Base-by-base conservation (phyloP, 2,329 filamentous ascomycete genomes). In the Colletotrichum simmondsii region DNA sequence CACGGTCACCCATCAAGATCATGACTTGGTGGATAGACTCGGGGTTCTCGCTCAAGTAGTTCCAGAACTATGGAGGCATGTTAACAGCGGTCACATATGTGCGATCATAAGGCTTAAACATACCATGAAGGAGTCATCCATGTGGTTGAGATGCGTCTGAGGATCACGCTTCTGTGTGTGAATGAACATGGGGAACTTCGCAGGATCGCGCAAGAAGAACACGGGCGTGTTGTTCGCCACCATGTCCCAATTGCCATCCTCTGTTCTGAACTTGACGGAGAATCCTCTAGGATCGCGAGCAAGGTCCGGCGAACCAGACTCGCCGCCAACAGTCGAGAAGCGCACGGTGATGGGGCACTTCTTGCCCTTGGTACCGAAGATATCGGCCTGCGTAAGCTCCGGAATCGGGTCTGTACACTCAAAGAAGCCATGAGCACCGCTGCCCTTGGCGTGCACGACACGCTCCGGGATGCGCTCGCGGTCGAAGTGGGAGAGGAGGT, bases 311-410 rank as follows among this genome's bases (percentile, higher is more conserved):
- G 90, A 92, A 6, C 92, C 92, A 7, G 89, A 85, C 57, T 88
- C 90, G 2, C 91, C 91, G 19, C 90, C 89, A 6, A 94, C 92
- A 2, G 90, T 93, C 0, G 91, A 93, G 78, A 93, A 91, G 11
- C 91, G 88, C 19, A 90, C 71, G 2, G 71, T 52, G 11, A 75
- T 65, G 4, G 83, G 80, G 0, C 85, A 87, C 77, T 87, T 88
- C 75, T 88, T 89, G 4, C 88, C 88, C 42, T 22, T 49, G 19
- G 42, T 49, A 4, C 42, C 19, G 8, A 49, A 49, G 42, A 49
- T 5, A 22, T 49, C 42, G 19, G 42, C 42, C 12, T 49, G 42
- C 8, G 42, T 49, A 22, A 49, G 42, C 19, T 49, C 42, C 7
- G 42, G 42, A 4, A 49, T 49, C 42, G 42, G 42, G 11, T 49